Evolutionary conservation across 2,329 filamentous ascomycete species (phyloP).

Genomic region (Xylaria sp.): DNA sequence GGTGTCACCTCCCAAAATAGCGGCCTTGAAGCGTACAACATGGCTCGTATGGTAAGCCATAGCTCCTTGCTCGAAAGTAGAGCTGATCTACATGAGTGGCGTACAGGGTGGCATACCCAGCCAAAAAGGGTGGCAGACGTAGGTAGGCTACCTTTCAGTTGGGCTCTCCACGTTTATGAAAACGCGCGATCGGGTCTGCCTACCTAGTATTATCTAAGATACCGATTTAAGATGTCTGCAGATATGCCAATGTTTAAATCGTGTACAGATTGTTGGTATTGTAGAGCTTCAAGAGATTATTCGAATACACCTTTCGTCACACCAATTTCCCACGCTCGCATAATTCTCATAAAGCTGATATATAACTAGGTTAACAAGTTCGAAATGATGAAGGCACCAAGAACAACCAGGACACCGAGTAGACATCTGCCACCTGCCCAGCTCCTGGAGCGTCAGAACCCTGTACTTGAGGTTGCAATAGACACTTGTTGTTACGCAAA

Average conservation of each 20-base stretch:
- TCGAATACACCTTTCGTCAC: not conserved
- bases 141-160: too few relatives aligned
- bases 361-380: not conserved
- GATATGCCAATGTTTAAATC: not conserved
- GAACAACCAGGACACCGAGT: not conserved
- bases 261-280: not conserved
- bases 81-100: too few relatives aligned
- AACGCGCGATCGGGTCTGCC: not conserved
- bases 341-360: not conserved
- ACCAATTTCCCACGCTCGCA: not conserved
- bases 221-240: not conserved
- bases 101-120: too few relatives aligned
- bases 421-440: too few relatives aligned
- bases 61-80: too few relatives aligned
- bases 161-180: not conserved
- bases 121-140: too few relatives aligned
- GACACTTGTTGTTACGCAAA: too few relatives aligned
- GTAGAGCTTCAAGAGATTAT: not conserved
- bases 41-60: too few relatives aligned
- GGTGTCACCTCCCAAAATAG: too few relatives aligned
- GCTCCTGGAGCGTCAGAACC: too few relatives aligned
- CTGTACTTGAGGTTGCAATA: too few relatives aligned
- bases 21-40: too few relatives aligned
- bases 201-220: not conserved
- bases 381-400: not conserved